Conservation (phyloP, 768 basidiomycete species). For the Suillus clintonianus region DNA sequence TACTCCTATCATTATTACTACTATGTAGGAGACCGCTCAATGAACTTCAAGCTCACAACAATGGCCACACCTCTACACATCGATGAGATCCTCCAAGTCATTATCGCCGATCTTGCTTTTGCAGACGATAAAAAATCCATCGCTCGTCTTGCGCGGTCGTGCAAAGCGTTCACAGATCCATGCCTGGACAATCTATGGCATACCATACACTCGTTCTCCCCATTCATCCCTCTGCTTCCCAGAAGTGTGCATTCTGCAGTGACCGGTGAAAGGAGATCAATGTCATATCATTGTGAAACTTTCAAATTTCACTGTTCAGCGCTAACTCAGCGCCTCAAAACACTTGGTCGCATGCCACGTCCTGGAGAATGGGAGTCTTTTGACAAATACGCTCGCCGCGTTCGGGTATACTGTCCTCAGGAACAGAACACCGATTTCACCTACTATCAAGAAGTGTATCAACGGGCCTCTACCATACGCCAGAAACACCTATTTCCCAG, state of each 20-base stretch:
- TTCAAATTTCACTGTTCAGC: not conserved
- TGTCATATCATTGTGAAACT: not conserved
- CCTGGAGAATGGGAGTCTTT: not conserved
- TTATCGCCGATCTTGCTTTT: slow-evolving; percentile 9
- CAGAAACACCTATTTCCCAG: not conserved
- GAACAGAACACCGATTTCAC: too few species aligned
- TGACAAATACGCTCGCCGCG: not conserved
- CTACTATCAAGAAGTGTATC: not conserved
- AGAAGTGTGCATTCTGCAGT: not conserved
- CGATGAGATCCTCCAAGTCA: slow-evolving; percentile 9
- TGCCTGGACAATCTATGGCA: not conserved
- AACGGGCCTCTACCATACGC: not conserved
- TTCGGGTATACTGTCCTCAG: not conserved
- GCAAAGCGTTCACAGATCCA: slow-evolving; percentile 7
- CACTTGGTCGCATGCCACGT: not conserved
- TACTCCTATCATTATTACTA: too few species aligned
- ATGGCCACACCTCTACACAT: slow-evolving; percentile 6
- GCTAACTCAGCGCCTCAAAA: not conserved
- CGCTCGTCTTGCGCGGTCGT: slow-evolving; percentile 8
- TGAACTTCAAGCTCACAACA: too few species aligned
- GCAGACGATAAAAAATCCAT: slow-evolving; percentile 8
- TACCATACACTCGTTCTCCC: not conserved
- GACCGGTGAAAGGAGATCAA: not conserved
- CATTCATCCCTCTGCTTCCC: not conserved
- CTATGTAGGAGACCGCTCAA: too few species aligned